phyloP scores from a whole-genome alignment of 1,284 basidiomycete genomes.

The Tilletia horrida region DNA sequence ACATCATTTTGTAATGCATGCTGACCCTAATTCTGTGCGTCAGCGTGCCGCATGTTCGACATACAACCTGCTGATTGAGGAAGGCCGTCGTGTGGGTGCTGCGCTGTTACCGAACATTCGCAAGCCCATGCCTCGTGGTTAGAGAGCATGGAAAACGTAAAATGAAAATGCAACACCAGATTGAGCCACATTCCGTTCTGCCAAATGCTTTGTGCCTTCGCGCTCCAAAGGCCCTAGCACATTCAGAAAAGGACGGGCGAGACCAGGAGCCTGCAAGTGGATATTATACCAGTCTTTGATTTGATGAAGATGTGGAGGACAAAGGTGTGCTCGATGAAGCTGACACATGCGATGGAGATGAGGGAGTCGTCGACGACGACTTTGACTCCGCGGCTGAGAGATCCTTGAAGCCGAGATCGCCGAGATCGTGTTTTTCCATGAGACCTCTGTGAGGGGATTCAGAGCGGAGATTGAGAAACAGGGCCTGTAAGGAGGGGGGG shows the following conservation, averaged over 20 bases:
- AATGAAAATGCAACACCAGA: no score
- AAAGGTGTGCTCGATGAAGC: background rate
- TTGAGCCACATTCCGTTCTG: no score
- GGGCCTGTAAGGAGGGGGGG: background rate
- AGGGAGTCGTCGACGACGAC: background rate
- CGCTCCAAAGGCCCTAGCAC: no score
- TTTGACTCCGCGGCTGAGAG: constrained; percentile 4
- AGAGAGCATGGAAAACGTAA: no score
- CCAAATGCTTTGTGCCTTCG: no score
- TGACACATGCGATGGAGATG: background rate
- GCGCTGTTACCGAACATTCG: constrained; percentile 68
- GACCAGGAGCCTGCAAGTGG: background rate
- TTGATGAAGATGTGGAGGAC: background rate
- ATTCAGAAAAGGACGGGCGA: background rate
- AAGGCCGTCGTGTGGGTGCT: constrained; percentile 84
- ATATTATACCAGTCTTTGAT: constrained; percentile 7
- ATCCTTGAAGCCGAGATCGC: constrained; percentile 46
- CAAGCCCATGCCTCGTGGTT: constrained; percentile 4
- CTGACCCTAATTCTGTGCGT: background rate
- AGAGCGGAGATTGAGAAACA: background rate
- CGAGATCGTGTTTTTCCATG: constrained; percentile 50
- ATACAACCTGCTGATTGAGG: constrained; percentile 86
- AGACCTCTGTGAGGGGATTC: constrained; percentile 31
- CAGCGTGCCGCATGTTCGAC: constrained; percentile 89
- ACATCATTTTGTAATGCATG: no score